Percentiles rank a stretch among this genome's conserved stretches.
phyloP scores from a whole-genome alignment of 192 early-diverging fungal species.

The Backusella mclennaniae region DNA sequence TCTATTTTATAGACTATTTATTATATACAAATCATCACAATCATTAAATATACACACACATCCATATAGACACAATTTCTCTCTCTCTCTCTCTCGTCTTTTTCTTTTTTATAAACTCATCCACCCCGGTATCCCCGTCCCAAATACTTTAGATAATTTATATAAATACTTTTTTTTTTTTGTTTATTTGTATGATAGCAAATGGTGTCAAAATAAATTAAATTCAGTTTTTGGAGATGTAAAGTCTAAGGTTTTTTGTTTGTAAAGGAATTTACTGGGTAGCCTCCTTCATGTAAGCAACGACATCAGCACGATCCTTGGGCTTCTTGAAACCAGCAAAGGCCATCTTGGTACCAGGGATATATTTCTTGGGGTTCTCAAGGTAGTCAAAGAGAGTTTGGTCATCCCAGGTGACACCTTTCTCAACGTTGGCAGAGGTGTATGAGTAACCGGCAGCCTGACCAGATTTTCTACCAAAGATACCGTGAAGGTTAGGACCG shows the following conservation, averaged over 20 bases:
- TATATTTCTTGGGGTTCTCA: slow-evolving; percentile 99
- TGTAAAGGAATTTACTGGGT: neutral
- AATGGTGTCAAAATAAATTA: neutral
- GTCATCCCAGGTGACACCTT: slow-evolving; percentile 83
- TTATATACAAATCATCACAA: too few species aligned
- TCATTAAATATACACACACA: neutral
- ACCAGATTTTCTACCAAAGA: slow-evolving; percentile 90
- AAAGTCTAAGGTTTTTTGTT: too few species aligned
- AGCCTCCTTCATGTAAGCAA: slow-evolving; percentile 83
- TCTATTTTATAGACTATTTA: too few species aligned
- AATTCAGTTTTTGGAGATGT: neutral
- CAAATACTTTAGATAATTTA: neutral
- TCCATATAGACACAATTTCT: neutral
- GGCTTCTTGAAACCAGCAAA: slow-evolving; percentile 90
- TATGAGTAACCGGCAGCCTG: slow-evolving; percentile 85
- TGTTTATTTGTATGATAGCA: neutral
- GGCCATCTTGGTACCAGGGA: slow-evolving; percentile 96
- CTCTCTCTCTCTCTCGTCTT: neutral
- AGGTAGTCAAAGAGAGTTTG: slow-evolving; percentile 92
- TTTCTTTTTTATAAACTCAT: neutral
- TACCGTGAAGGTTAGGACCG: slow-evolving; percentile 93
- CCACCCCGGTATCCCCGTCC: too few species aligned
- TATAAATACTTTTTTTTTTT: neutral
- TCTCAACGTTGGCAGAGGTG: slow-evolving; percentile 89
- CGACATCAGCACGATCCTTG: slow-evolving; percentile 83